Evolutionary conservation across 805 yeast genomes (phyloP).

Genomic region (Saccharomyces eubayanus): DNA sequence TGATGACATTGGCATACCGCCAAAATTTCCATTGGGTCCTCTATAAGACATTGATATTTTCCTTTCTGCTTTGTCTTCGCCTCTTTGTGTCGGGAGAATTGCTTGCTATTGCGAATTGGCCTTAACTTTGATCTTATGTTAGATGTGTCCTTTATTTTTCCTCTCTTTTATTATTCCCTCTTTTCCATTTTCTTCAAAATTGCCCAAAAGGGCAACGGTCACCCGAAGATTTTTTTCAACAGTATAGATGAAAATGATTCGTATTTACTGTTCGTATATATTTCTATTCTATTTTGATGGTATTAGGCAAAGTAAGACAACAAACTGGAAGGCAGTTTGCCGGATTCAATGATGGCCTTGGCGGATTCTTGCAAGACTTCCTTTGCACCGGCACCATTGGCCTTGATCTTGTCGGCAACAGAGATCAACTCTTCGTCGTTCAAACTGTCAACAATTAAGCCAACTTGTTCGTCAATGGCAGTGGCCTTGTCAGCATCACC

Average conservation of each 20-base stretch:
- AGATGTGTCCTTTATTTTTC: slow-evolving; percentile 2
- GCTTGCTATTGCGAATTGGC: slow-evolving; percentile 1
- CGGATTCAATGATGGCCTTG: slow-evolving; percentile 43
- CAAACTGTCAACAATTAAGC: slow-evolving; percentile 65
- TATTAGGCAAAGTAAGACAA: slow-evolving; percentile 44
- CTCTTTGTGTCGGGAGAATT: background rate
- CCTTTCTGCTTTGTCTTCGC: background rate
- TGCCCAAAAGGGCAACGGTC: background rate
- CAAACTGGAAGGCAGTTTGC: slow-evolving; percentile 44
- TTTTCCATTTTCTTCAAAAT: background rate
- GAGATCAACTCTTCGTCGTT: slow-evolving; percentile 71
- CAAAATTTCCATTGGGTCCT: slow-evolving; percentile 12
- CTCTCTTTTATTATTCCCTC: slow-evolving; percentile 6
- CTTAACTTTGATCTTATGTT: slow-evolving; percentile 1
- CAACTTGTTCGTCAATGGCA: slow-evolving; percentile 70
- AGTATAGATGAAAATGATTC: background rate
- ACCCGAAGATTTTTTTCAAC: background rate
- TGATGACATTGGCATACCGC: slow-evolving; percentile 29
- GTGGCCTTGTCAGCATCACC: slow-evolving; percentile 66
- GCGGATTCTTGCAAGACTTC: slow-evolving; percentile 49
- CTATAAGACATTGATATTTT: slow-evolving; percentile 17
- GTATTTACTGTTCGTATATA: background rate
- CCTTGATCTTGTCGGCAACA: slow-evolving; percentile 60
- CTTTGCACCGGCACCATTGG: slow-evolving; percentile 50
- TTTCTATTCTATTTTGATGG: background rate